phyloP scores from a whole-genome alignment of 495 filamentous ascomycete species.

The Penicillium lividum region DNA sequence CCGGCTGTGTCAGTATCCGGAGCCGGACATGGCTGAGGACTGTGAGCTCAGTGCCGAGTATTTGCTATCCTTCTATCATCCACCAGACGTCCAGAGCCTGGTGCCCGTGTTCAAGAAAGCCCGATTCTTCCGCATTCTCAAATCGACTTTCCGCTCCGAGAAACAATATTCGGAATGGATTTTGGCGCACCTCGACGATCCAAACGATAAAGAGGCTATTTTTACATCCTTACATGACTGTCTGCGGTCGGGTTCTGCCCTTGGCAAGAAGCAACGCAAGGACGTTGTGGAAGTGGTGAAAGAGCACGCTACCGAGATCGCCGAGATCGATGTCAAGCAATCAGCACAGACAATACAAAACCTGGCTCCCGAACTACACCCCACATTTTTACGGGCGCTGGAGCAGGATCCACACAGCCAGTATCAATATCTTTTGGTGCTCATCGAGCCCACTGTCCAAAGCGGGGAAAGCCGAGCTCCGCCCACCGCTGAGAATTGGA shows the following conservation, averaged over 20 bases:
- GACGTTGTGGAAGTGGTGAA: conserved; percentile 75
- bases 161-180: conserved; percentile 78
- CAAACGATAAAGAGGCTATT: conserved; percentile 65
- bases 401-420: conserved; percentile 63
- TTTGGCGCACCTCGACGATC: conserved; percentile 82
- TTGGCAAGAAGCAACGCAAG: conserved; percentile 71
- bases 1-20: conserved; percentile 82
- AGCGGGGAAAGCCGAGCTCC: conserved; percentile 35
- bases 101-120: conserved; percentile 78
- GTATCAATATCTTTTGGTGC: conserved; percentile 73
- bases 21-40: conserved; percentile 80
- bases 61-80: conserved; percentile 88
- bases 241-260: conserved; percentile 66
- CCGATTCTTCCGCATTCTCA: conserved; percentile 89
- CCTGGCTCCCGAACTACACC: conserved; percentile 70
- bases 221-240: conserved; percentile 84
- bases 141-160: conserved; percentile 80
- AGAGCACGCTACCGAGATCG: conserved; percentile 65
- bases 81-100: conserved; percentile 73
- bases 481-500: conserved; percentile 43
- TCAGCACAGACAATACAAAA: conserved; percentile 69
- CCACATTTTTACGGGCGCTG: conserved; percentile 64
- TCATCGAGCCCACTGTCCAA: conserved; percentile 67
- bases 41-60: conserved; percentile 96
- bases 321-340: conserved; percentile 64